A percentile compares a stretch with the other conserved stretches of the same genome.
These are phyloP conservation scores for Suillus occidentalis DNA, from an alignment of 768 basidiomycete species.

Conservation along the genomic window DNA sequence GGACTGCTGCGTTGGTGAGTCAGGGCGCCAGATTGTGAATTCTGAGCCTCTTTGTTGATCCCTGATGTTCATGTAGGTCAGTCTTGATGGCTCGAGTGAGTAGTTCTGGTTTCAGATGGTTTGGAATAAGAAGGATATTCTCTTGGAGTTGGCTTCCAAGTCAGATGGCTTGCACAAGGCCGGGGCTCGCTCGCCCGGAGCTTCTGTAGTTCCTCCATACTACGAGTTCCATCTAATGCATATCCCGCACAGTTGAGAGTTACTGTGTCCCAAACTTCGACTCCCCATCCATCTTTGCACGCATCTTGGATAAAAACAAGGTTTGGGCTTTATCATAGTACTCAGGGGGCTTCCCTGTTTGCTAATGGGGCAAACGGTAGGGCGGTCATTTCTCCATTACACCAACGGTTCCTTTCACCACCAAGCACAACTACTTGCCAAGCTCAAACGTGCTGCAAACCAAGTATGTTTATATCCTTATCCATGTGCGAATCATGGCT, in stretches of 20 bases:
- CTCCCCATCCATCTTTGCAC: slow-evolving; percentile 88
- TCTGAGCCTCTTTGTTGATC: background rate
- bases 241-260: slow-evolving; percentile 64
- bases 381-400: slow-evolving; percentile 91
- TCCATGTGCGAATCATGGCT: background rate
- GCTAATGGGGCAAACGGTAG: slow-evolving; percentile 29
- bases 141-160: background rate
- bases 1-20: slow-evolving; percentile 73
- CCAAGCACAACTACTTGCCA: slow-evolving; percentile 83
- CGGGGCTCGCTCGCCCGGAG: background rate
- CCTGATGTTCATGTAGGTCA: slow-evolving; percentile 43
- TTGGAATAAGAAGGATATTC: background rate
- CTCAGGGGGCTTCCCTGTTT: slow-evolving; percentile 4
- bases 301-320: slow-evolving; percentile 85
- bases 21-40: slow-evolving; percentile 3
- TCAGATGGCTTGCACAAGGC: background rate
- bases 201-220: background rate
- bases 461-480: slow-evolving; percentile 43
- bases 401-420: slow-evolving; percentile 66
- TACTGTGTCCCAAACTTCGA: slow-evolving; percentile 95
- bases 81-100: slow-evolving; percentile 79
- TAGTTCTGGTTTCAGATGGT: background rate
- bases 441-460: slow-evolving; percentile 86
- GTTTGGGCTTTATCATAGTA: slow-evolving; percentile 20
- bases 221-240: background rate